Evolutionary conservation across 2,329 filamentous ascomycete genomes (phyloP), one percentile per base, ranked within the genome.

Genomic region (Cercospora zeae-maydis): DNA sequence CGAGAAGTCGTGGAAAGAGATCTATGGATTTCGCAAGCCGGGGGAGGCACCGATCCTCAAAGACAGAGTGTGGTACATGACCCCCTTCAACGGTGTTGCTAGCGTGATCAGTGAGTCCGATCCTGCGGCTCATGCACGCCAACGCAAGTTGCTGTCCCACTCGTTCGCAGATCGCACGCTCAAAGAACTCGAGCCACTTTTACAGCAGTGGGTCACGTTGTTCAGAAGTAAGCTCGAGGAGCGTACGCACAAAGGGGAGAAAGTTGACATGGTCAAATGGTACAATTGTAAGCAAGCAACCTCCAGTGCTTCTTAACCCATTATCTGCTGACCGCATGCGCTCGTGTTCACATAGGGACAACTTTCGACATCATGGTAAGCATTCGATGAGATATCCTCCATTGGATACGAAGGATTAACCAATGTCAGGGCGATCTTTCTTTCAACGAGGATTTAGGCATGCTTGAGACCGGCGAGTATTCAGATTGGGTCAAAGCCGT

Each of bases 341-440:
- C 21, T 36, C 16, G 19, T 16, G 4, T 16, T 33, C 14, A 11
- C 19, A 11, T 52, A 42, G 52, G 34, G 49, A 66, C 63, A 21
- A 68, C 66, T 10, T 71, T 70, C 33, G 71, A 72, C 33, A 66
- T 74, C 47, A 73, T 73, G 57, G 53, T 37, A 21, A 56, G 53
- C 49, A 10, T 16, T 51, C 24, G 47, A 10, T 16, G 47, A n/a
- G 21, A 51, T 14, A n/a, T 10, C 2, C n/a, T 42, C n/a, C 3
- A 27, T 27, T 27, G 14, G 47, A 51, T 30, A 21, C 16, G 4
- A 30, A 52, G 21, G 24, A 27, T 6, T 52, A 27, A 52, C 47
- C 24, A 27, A 42, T 21, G 2, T 21, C 53, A 36, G 31, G 71
- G 61, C 31, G 71, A 74, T 24, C 59, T 73, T 3, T 65, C 67